phyloP scores from a whole-genome alignment of 805 yeast species.

The Sugiyamaella mastotermitis region DNA sequence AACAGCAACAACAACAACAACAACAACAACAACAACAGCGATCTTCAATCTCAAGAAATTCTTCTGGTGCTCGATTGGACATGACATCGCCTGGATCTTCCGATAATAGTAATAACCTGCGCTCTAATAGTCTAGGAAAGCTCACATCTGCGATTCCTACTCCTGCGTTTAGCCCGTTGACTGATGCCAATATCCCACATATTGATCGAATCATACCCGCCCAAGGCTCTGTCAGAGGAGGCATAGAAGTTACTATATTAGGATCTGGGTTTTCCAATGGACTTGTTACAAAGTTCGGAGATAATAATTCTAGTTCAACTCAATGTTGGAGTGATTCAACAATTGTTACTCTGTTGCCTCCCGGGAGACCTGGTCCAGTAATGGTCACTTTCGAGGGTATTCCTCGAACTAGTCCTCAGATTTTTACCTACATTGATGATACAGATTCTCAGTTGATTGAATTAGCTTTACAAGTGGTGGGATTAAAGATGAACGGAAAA shows the following conservation, averaged over 20 bases:
- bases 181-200: conserved; percentile 35
- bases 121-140: no score
- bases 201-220: conserved; percentile 90
- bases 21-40: neutral
- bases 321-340: conserved; percentile 97
- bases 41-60: conserved; percentile 1
- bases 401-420: conserved; percentile 40
- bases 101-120: no score
- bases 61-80: neutral
- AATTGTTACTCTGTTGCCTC: conserved; percentile 89
- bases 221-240: conserved; percentile 94
- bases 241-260: conserved; percentile 85
- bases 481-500: conserved; percentile 93
- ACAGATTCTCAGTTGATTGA: conserved; percentile 94
- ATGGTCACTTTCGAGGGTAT: conserved; percentile 70
- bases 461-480: conserved; percentile 92
- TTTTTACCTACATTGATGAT: conserved; percentile 91
- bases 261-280: conserved; percentile 87
- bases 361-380: conserved; percentile 91
- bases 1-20: neutral
- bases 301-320: conserved; percentile 47
- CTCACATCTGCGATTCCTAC: conserved; percentile 1
- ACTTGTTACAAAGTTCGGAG: conserved; percentile 79
- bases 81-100: conserved; percentile 5
- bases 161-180: conserved; percentile 5